Evolutionary conservation across 1,284 basidiomycete genomes (phyloP), one percentile per base, ranked within the genome.

Genomic region (Rhodotorula sp.): DNA sequence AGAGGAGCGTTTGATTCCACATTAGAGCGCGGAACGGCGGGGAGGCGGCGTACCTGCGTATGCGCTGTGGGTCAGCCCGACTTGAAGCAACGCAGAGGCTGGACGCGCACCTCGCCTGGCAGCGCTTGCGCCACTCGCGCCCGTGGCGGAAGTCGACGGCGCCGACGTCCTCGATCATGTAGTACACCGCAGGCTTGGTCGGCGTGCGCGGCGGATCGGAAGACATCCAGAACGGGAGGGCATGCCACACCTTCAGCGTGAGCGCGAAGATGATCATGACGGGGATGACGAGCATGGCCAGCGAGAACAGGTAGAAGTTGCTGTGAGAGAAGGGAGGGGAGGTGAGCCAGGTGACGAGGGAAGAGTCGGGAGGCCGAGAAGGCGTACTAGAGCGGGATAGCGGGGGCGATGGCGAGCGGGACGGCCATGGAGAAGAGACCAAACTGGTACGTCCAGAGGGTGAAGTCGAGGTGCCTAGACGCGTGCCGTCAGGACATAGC

Each of bases 31-130:
- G 73, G 60, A 77, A 77, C 1, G 72, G 61, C 5, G 77, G 77
- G 44, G 77, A 78, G 22, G 74, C 71, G 29, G 72, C 70, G 53
- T 75, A 78, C 29, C 74, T 77, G 64, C 41, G 54, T 5, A 36
- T 37, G 15, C 5, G n/a, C 25, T 2, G n/a, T 29, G 37, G 27
- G 37, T 29, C 27, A 44, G 60, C 34, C 29, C n/a, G n/a, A n/a
- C n/a, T n/a, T n/a, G n/a, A n/a, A n/a, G n/a, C n/a, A n/a, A n/a
- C n/a, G n/a, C n/a, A n/a, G n/a, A n/a, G n/a, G n/a, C n/a, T n/a
- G n/a, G n/a, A n/a, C n/a, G 74, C 81, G 70, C 67, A 82, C 81
- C 79, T 80, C 50, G 79, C 79, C 46, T 77, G 70, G n/a, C 74
- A 64, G 17, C 66, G 46, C 34, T 64, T 67, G 39, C 77, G 57